Conservation (phyloP, 2,329 filamentous ascomycete species). For the Moelleriella libera region DNA sequence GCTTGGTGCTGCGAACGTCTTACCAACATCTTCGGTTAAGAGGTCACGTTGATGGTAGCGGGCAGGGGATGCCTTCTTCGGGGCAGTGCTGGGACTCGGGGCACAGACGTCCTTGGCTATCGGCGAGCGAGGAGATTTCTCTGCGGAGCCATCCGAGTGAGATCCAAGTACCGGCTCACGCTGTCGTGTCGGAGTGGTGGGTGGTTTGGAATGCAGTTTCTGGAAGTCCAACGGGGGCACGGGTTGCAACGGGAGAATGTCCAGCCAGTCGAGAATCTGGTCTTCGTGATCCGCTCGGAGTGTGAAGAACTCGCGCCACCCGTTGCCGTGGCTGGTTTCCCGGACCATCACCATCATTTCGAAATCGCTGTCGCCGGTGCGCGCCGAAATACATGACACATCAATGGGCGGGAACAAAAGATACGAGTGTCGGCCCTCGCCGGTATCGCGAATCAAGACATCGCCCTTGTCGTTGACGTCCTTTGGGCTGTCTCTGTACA, state of each 20-base stretch:
- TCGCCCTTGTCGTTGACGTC: conserved; percentile 59
- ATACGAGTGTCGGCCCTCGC: conserved; percentile 57
- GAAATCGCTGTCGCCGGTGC: conserved; percentile 53
- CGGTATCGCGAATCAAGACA: conserved; percentile 85
- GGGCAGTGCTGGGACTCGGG: conserved; percentile 2
- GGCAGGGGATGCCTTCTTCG: conserved; percentile 9
- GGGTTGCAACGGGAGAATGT: conserved; percentile 50
- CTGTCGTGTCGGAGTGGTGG: conserved; percentile 14
- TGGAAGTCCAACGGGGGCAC: conserved; percentile 26
- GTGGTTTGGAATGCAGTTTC: conserved; percentile 6
- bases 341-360: conserved; percentile 82
- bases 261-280: conserved; percentile 72
- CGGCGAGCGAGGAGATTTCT: conserved; percentile 10
- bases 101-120: conserved; percentile 6
- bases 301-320: conserved; percentile 79
- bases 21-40: not conserved
- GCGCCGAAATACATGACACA: conserved; percentile 59
- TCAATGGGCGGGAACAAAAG: conserved; percentile 86
- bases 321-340: conserved; percentile 46
- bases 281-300: conserved; percentile 64
- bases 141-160: conserved; percentile 8
- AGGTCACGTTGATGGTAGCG: conserved; percentile 12
- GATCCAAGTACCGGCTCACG: conserved; percentile 11
- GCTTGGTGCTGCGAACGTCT: not conserved
- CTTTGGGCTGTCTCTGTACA: conserved; percentile 69